Conservation (phyloP, 2,329 filamentous ascomycete species). For the Pseudocercospora pini-densiflorae region DNA sequence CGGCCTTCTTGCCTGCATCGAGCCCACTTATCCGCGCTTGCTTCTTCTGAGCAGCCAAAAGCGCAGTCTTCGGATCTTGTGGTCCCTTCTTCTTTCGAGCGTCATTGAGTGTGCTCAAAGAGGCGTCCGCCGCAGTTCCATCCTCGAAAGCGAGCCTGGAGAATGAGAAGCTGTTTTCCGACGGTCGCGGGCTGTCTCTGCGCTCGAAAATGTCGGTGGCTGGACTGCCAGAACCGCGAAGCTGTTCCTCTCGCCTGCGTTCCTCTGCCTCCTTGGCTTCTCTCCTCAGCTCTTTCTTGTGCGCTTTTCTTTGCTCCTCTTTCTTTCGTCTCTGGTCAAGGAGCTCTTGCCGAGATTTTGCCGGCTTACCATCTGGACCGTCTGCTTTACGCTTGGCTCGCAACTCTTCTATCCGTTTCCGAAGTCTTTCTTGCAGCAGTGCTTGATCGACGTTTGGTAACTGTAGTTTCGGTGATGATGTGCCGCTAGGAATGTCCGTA, state of each 20-base stretch:
- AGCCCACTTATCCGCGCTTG: constrained; percentile 76
- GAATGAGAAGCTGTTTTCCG: constrained; percentile 77
- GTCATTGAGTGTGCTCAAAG: constrained; percentile 62
- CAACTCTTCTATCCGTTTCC: constrained; percentile 81
- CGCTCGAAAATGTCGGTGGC: constrained; percentile 51
- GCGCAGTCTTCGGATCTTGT: constrained; percentile 80
- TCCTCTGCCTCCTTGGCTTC: constrained; percentile 82
- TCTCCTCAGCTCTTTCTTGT: constrained; percentile 83
- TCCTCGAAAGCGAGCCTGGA: constrained; percentile 90
- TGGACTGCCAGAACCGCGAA: constrained; percentile 64
- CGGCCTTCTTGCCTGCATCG: constrained; percentile 78
- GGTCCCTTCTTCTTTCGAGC: constrained; percentile 79
- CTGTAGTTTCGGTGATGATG: constrained; percentile 42
- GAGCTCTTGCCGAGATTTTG: constrained; percentile 85
- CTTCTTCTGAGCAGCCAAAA: constrained; percentile 86
- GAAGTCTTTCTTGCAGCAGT: constrained; percentile 76
- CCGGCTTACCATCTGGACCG: constrained; percentile 77
- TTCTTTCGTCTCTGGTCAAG: constrained; percentile 88
- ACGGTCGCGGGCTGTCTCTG: constrained; percentile 54
- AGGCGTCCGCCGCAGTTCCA: constrained; percentile 77
- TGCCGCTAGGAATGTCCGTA: constrained; percentile 30
- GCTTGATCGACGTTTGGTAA: constrained; percentile 69
- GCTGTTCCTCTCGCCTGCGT: constrained; percentile 57
- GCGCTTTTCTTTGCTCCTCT: constrained; percentile 81
- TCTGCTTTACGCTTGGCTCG: constrained; percentile 87